Base-by-base conservation (phyloP, 179 eudicot species). In the Silene noctiflora region DNA sequence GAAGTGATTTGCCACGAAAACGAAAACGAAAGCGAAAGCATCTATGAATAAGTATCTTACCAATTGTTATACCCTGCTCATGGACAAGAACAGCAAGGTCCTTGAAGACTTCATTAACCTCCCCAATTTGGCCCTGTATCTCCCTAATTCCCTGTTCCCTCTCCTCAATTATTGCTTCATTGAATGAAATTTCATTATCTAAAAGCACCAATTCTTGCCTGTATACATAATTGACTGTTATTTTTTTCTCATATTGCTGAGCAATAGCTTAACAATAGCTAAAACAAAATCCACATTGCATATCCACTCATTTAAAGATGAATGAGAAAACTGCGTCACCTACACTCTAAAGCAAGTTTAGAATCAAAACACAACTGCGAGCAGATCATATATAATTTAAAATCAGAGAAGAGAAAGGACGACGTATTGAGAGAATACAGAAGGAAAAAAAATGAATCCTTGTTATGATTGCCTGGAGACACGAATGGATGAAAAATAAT, bases 91-190 rank as follows among this genome's bases (percentile, higher is more conserved):
- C 90, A 69, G 90, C 91, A 39, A 90, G 89, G 84, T 90, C 94
- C 80, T 85, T 84, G 83, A 88, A 90, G 63, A 90, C 88, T 81
- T 88, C 94, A 80, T 85, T 90, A 39, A 83, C 89, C 86, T 90
- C 76, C 55, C 90, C 94, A 74, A 90, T 90, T 82, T 90, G 91
- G 76, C 83, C 69, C 81, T 90, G 90, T 76, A 90, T 85, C 76
- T 90, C 91, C 84, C 75, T 80, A 33, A 90, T 84, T 64, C 94
- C 94, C 67, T 90, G 94, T 27, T 88, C 94, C 68, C 94, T 88
- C 69, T 88, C 91, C 74, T 87, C 91, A 39, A 88, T 79, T 74
- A 88, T 85, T 42, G 90, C 89, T 79, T 90, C 94, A 71, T 90
- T 90, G 80, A 90, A 90, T 46, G 83, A 80, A 79, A 90, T 77